Conservation (phyloP, 345 rosid genomes). For the Luvunga scandens region DNA sequence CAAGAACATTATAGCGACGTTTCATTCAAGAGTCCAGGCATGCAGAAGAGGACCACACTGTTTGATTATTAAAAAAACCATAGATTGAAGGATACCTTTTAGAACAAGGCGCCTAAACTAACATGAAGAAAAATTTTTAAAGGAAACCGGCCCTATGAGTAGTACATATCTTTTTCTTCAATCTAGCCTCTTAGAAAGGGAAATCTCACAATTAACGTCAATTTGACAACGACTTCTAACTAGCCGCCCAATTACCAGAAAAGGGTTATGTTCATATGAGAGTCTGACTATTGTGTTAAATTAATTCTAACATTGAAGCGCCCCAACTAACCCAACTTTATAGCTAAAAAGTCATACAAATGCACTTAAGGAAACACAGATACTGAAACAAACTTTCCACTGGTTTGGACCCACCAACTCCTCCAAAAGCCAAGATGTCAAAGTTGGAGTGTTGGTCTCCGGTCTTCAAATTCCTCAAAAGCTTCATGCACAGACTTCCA, state of each 20-base stretch:
- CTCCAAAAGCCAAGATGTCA: not conserved
- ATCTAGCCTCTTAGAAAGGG: not conserved
- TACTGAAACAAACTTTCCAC: constrained; percentile 12
- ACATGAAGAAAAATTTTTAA: not conserved
- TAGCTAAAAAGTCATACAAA: constrained; percentile 17
- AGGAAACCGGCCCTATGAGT: constrained; percentile 20
- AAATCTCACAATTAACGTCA: constrained; percentile 27
- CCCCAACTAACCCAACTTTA: constrained; percentile 19
- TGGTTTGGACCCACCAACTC: constrained; percentile 27
- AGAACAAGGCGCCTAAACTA: constrained; percentile 30
- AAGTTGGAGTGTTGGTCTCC: constrained; percentile 1
- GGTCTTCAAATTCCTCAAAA: constrained; percentile 4
- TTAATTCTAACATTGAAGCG: constrained; percentile 10
- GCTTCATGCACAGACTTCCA: not conserved
- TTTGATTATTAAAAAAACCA: not conserved
- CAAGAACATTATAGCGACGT: not conserved
- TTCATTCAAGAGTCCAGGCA: not conserved
- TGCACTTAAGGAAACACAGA: constrained; percentile 24
- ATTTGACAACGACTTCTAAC: constrained; percentile 45
- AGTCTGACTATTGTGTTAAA: constrained; percentile 13
- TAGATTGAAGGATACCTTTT: constrained; percentile 2
- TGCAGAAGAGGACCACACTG: constrained; percentile 21
- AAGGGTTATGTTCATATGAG: not conserved
- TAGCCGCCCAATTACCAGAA: constrained; percentile 24
- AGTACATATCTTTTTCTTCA: not conserved